A percentile compares a stretch with the other conserved stretches of the same genome.
These are phyloP conservation scores for Macrolepiota fuliginosa DNA, from an alignment of 768 basidiomycete genomes.

Conservation along the genomic window DNA sequence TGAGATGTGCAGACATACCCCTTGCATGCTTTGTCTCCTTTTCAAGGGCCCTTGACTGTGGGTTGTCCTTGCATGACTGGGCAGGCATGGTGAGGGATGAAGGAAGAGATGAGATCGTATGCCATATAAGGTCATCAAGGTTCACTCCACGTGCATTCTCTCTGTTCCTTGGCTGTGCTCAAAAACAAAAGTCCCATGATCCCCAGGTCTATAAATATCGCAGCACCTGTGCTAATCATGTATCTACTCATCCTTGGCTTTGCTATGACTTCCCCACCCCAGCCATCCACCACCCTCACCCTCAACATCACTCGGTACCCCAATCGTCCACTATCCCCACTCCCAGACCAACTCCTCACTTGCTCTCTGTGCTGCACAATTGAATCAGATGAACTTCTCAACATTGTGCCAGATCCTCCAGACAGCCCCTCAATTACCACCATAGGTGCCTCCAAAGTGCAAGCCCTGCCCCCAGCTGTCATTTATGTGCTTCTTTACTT, in stretches of 20 bases:
- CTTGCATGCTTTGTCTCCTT: slow-evolving; percentile 66
- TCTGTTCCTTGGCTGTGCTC: too few species aligned
- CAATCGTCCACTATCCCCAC: slow-evolving; percentile 55
- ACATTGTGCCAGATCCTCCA: slow-evolving; percentile 14
- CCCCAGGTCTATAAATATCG: not conserved
- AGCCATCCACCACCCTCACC: slow-evolving; percentile 51
- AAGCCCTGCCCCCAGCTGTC: not conserved
- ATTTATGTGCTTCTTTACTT: slow-evolving; percentile 37
- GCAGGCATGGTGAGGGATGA: not conserved
- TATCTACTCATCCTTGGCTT: slow-evolving; percentile 48
- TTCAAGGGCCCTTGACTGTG: slow-evolving; percentile 49
- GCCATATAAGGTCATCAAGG: too few species aligned
- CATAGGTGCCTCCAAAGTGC: not conserved
- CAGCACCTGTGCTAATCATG: not conserved
- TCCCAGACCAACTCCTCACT: slow-evolving; percentile 27
- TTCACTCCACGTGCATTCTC: too few species aligned
- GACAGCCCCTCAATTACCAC: not conserved
- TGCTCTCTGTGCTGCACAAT: slow-evolving; percentile 25
- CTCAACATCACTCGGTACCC: slow-evolving; percentile 67
- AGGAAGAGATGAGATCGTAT: too few species aligned
- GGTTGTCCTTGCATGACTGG: slow-evolving; percentile 37
- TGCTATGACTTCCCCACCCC: slow-evolving; percentile 39
- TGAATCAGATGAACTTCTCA: slow-evolving; percentile 38
- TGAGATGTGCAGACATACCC: slow-evolving; percentile 28
- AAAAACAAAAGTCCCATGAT: too few species aligned